These are phyloP conservation scores for Trypanosoma avium DNA, from an alignment of 208 protist genomes.

Conservation along the genomic window DNA sequence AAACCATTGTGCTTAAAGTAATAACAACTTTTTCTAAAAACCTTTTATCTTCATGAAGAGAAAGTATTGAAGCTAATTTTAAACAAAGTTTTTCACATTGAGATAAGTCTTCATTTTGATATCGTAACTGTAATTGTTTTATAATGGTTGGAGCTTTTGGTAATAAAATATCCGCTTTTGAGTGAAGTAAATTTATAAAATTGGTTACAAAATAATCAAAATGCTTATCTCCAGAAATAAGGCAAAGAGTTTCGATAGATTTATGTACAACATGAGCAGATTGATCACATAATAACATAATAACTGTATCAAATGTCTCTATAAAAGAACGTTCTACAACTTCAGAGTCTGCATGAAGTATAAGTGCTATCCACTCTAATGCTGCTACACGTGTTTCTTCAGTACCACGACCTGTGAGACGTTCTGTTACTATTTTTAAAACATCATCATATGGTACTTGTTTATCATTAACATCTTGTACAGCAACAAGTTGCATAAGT, in stretches of 20 bases:
- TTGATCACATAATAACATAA: slow-evolving; percentile 41
- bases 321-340: slow-evolving; percentile 24
- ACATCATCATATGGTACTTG: slow-evolving; percentile 25
- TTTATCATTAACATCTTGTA: background rate
- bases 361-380: slow-evolving; percentile 62
- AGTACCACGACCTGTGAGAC: slow-evolving; percentile 19
- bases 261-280: slow-evolving; percentile 46
- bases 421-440: slow-evolving; percentile 11
- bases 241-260: slow-evolving; percentile 42
- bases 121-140: slow-evolving; percentile 44
- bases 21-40: slow-evolving; percentile 72
- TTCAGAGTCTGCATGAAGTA: slow-evolving; percentile 32
- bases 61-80: slow-evolving; percentile 23
- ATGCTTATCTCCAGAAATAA: slow-evolving; percentile 35
- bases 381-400: slow-evolving; percentile 48
- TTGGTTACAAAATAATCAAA: slow-evolving; percentile 37
- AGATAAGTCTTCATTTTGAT: slow-evolving; percentile 25
- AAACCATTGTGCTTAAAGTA: slow-evolving; percentile 61
- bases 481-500: slow-evolving; percentile 25
- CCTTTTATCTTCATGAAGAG: slow-evolving; percentile 37
- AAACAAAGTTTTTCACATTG: slow-evolving; percentile 32
- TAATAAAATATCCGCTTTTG: slow-evolving; percentile 32
- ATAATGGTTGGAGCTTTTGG: slow-evolving; percentile 46
- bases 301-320: slow-evolving; percentile 28
- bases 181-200: slow-evolving; percentile 25